phyloP scores from a whole-genome alignment of 2,329 filamentous ascomycete genomes.

The Neocucurbitaria cava region DNA sequence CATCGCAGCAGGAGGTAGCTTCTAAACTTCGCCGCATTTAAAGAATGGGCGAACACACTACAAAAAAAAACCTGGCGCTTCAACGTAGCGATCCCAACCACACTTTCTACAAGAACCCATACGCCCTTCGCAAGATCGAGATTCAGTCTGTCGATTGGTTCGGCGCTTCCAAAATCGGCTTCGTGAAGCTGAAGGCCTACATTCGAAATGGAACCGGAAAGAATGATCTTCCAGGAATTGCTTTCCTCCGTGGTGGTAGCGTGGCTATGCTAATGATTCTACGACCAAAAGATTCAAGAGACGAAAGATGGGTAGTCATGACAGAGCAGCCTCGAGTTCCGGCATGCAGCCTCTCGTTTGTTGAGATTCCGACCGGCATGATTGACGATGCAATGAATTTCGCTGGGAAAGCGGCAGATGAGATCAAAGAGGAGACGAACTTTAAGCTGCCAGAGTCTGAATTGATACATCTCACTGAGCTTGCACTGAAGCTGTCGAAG shows the following conservation, averaged over 20 bases:
- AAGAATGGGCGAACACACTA: too few species aligned
- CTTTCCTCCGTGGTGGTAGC: conserved; percentile 62
- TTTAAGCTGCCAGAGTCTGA: conserved; percentile 57
- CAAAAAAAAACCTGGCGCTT: too few species aligned
- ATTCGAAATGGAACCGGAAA: too few species aligned
- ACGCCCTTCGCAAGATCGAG: too few species aligned
- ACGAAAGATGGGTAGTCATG: conserved; percentile 59
- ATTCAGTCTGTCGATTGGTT: too few species aligned
- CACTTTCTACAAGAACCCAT: too few species aligned
- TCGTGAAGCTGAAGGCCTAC: too few species aligned
- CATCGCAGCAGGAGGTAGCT: too few species aligned
- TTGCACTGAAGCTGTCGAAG: conserved; percentile 47
- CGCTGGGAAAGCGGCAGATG: neutral
- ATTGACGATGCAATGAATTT: conserved; percentile 55
- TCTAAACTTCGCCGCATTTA: too few species aligned
- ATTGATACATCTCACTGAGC: conserved; percentile 60
- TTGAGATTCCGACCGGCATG: conserved; percentile 64
- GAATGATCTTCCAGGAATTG: conserved; percentile 57
- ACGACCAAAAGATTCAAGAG: conserved; percentile 49
- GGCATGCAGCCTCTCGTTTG: conserved; percentile 58
- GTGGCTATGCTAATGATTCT: conserved; percentile 63
- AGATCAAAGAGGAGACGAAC: conserved; percentile 63
- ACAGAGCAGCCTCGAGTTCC: conserved; percentile 63
- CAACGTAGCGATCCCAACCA: too few species aligned
- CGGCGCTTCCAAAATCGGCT: too few species aligned